Conservation (phyloP, 352 stramenopile genomes). For the Thalassiosira mediterranea region DNA sequence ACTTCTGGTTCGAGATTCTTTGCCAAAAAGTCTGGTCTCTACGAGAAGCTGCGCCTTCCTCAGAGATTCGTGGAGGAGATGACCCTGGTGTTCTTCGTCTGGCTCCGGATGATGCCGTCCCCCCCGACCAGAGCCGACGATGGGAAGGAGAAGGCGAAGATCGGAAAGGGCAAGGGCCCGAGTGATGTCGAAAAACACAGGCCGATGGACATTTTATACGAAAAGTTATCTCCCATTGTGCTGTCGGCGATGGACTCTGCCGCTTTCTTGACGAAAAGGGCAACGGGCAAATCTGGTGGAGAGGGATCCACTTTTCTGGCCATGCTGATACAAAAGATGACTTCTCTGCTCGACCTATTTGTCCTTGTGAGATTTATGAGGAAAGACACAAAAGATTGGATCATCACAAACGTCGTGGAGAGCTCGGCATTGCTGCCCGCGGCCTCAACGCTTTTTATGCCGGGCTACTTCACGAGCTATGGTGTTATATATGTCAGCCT, state of each 20-base stretch:
- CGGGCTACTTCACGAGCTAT: conserved; percentile 73
- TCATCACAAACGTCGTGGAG: conserved; percentile 56
- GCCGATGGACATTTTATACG: conserved; percentile 61
- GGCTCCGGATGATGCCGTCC: conserved; percentile 68
- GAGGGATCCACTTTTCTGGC: conserved; percentile 28
- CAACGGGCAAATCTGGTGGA: conserved; percentile 12
- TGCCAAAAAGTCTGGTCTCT: conserved; percentile 23
- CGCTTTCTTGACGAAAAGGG: conserved; percentile 46
- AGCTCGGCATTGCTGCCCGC: conserved; percentile 64
- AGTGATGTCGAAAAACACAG: background rate
- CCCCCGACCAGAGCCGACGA: conserved; percentile 39
- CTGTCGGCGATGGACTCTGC: conserved; percentile 54
- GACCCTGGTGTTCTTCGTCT: conserved; percentile 71
- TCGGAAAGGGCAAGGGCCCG: background rate
- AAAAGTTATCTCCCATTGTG: conserved; percentile 46
- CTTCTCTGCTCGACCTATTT: conserved; percentile 39
- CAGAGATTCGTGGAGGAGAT: conserved; percentile 52
- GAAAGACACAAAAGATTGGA: conserved; percentile 54
- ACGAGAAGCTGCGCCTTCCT: conserved; percentile 30
- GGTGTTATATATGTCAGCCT: conserved; percentile 77
- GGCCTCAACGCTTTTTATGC: conserved; percentile 73
- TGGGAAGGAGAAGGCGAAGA: background rate
- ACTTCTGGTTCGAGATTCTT: conserved; percentile 4
- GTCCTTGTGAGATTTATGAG: conserved; percentile 65
- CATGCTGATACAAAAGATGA: conserved; percentile 51